Conservation (phyloP, 441 rosid genomes). For the California macrophylla region DNA sequence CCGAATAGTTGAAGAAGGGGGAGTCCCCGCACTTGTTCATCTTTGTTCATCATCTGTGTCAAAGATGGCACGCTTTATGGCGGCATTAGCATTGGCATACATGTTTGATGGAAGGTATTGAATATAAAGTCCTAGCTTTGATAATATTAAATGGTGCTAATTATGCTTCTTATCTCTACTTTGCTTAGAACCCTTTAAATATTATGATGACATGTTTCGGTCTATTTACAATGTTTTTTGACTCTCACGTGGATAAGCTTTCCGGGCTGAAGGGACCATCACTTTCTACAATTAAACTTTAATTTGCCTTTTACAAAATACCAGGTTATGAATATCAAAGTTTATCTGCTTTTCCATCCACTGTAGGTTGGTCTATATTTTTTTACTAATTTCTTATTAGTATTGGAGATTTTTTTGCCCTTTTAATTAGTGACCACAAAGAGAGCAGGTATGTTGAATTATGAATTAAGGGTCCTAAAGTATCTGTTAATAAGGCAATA, state of each 20-base stretch:
- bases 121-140: background rate
- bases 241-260: background rate
- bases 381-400: too few relatives aligned
- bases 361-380: too few relatives aligned
- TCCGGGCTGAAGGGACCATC: too few relatives aligned
- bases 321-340: background rate
- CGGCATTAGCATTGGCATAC: conserved; percentile 87
- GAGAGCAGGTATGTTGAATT: too few relatives aligned
- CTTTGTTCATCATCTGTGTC: conserved; percentile 73
- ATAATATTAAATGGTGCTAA: background rate
- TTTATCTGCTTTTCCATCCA: too few relatives aligned
- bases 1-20: conserved; percentile 89
- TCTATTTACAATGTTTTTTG: background rate
- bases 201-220: background rate
- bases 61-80: conserved; percentile 97
- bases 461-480: too few relatives aligned
- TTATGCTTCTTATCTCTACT: background rate
- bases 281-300: background rate
- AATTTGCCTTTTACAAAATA: background rate
- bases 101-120: conserved; percentile 91
- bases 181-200: background rate
- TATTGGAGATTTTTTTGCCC: too few relatives aligned
- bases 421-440: too few relatives aligned
- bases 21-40: conserved; percentile 83
- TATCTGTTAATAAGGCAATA: too few relatives aligned